A percentile compares a stretch with the other conserved stretches of the same genome.
Conservation (phyloP, 2,329 filamentous ascomycete genomes). For the Dactylellina haptotyla region DNA sequence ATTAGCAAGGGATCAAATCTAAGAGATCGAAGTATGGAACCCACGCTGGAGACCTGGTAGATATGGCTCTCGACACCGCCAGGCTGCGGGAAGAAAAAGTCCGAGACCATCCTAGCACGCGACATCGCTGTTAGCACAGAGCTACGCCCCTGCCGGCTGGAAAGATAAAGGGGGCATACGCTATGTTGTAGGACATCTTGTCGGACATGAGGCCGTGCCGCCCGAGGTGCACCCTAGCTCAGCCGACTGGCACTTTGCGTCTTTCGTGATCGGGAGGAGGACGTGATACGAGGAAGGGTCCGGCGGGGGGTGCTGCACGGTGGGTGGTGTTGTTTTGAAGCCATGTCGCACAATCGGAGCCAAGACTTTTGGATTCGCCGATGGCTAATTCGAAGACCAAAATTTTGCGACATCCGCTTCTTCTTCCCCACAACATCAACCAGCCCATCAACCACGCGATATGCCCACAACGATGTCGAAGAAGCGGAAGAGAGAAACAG, state of each 20-base stretch:
- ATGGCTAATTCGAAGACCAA: too few species aligned
- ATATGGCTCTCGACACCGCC: constrained; percentile 98
- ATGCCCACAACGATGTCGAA: constrained; percentile 42
- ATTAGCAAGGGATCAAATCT: neutral
- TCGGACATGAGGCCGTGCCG: constrained; percentile 6
- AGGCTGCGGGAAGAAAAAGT: constrained; percentile 99
- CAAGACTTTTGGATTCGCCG: constrained; percentile 26
- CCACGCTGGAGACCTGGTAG: constrained; percentile 86
- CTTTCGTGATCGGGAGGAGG: neutral
- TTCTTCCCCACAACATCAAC: constrained; percentile 3
- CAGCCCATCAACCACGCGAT: neutral
- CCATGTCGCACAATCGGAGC: constrained; percentile 15
- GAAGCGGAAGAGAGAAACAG: constrained; percentile 51
- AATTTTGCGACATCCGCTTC: constrained; percentile 36
- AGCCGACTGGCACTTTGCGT: neutral
- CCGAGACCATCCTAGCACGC: constrained; percentile 82
- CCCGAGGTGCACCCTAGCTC: constrained; percentile 32
- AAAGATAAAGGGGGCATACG: constrained; percentile 64
- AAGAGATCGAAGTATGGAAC: constrained; percentile 50
- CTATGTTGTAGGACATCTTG: constrained; percentile 75
- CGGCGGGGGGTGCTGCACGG: neutral
- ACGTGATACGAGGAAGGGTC: neutral
- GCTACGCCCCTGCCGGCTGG: neutral
- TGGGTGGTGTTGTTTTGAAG: constrained; percentile 39
- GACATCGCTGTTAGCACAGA: constrained; percentile 37